Base-by-base conservation (phyloP, 495 filamentous ascomycete genomes). In the Achaetomiella virescens region DNA sequence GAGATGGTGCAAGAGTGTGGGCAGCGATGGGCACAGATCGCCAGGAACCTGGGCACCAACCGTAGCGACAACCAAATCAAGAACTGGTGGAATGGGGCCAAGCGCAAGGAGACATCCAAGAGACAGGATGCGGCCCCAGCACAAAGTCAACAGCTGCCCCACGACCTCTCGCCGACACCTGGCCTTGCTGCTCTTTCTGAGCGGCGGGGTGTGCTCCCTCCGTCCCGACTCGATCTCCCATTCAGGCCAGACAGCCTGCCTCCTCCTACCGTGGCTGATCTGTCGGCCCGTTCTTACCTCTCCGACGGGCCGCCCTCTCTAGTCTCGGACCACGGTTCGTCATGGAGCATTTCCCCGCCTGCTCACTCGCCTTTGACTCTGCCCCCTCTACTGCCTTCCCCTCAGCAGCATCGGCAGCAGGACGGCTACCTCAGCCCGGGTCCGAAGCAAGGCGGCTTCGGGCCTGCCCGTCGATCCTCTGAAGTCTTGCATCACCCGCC, bases 81-180 rank as follows among this genome's bases (percentile, higher is more conserved):
- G 82, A 98, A 98, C 73, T 97, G 91, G 90, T 97, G 89, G 89
- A 97, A 98, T 71, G 92, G 93, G 33, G 88, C 88, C 66, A 86
- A 89, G 84, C 83, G 91, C 61, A 71, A 80, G 59, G 64, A 75
- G 68, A 61, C 72, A 21, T 18, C 27, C 17, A 61, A 68, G 46
- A 56, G 48, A 15, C 58, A 57, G 20, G 64, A 63, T 54, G 55
- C 49, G 6, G 12, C 21, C 17, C 40, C 44, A 51, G 18, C 17
- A 4, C 27, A 38, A 6, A 15, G 38, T 3, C 52, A 40, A 5
- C 52, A 38, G 8, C 44, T 48, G 18, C 43, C n/a, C 24, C 48
- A 47, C 29, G 40, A 45, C 27, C 50, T 43, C 24, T 43, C 51
- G 51, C 41, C 40, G 1, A 42, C 51, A 12, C 41, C 27, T 6